A percentile compares a stretch with the other conserved stretches of the same genome.
Evolutionary conservation across 129 eudicot species (phyloP).

Genomic region (Chrysanthemum makinoi): DNA sequence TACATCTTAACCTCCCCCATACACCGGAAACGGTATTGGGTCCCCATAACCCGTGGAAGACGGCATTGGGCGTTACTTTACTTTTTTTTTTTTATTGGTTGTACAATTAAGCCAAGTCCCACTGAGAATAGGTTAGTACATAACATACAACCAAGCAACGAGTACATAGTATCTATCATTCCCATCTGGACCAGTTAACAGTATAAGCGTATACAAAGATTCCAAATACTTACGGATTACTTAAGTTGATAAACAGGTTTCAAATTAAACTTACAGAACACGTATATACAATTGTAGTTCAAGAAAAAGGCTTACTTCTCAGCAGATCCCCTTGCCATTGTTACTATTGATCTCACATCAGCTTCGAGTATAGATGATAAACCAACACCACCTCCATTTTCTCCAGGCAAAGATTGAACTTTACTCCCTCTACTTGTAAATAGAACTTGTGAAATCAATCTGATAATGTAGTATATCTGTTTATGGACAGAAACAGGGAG

Average conservation of each 20-base stretch:
- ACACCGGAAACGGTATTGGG: no score
- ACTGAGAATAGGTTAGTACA: no score
- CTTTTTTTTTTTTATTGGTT: no score
- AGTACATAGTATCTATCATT: no score
- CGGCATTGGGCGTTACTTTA: no score
- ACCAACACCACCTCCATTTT: conserved; percentile 64
- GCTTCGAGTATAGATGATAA: conserved; percentile 83
- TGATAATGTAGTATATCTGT: conserved; percentile 61
- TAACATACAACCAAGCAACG: no score
- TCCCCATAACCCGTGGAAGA: no score
- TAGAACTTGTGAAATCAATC: conserved; percentile 54
- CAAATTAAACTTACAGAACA: conserved; percentile 9
- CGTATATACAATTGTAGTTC: background rate
- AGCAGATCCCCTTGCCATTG: conserved; percentile 72
- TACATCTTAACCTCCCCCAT: no score
- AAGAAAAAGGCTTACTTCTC: conserved; percentile 57
- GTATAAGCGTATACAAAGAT: background rate
- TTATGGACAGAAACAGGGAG: conserved; percentile 92
- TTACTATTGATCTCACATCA: conserved; percentile 75
- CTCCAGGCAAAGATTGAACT: conserved; percentile 38
- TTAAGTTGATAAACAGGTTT: conserved; percentile 14
- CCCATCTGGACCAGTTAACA: no score
- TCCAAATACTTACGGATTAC: conserved; percentile 3
- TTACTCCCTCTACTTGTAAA: conserved; percentile 45
- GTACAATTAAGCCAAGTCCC: no score